Evolutionary conservation across 257 asterid species (phyloP).

Genomic region (Solanum boliviense): DNA sequence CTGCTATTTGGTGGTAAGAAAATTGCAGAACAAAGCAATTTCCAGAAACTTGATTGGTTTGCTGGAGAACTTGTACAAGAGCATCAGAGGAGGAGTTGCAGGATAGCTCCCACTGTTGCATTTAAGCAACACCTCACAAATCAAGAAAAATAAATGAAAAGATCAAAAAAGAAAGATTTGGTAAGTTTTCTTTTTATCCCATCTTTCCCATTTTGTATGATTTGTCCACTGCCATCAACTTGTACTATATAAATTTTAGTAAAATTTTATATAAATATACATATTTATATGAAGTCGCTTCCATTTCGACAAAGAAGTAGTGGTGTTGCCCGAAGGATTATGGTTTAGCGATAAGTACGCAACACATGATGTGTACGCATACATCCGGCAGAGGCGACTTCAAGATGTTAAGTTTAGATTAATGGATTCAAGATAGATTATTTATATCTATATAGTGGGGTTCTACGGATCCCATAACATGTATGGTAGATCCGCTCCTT

Average conservation of each 20-base stretch:
- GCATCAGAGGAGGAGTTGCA: slow-evolving; percentile 75
- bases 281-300: not conserved
- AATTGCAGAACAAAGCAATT: slow-evolving; percentile 55
- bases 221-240: not conserved
- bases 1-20: slow-evolving; percentile 58
- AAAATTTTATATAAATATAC: not conserved
- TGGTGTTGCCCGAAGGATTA: not conserved
- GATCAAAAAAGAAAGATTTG: not conserved
- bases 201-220: not conserved
- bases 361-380: not conserved
- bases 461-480: not conserved
- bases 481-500: not conserved
- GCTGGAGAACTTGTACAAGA: slow-evolving; percentile 78
- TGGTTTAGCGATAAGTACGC: not conserved
- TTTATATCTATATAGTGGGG: not conserved
- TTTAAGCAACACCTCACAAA: slow-evolving; percentile 42
- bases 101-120: slow-evolving; percentile 76
- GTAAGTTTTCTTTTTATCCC: slow-evolving; percentile 16
- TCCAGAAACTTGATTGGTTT: slow-evolving; percentile 65
- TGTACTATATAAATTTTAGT: not conserved
- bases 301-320: not conserved
- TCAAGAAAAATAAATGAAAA: not conserved
- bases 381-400: not conserved
- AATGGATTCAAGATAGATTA: not conserved
- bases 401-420: not conserved